These are phyloP conservation scores for Fusarium sp. DNA, from an alignment of 2,329 filamentous ascomycete species.

Conservation along the genomic window DNA sequence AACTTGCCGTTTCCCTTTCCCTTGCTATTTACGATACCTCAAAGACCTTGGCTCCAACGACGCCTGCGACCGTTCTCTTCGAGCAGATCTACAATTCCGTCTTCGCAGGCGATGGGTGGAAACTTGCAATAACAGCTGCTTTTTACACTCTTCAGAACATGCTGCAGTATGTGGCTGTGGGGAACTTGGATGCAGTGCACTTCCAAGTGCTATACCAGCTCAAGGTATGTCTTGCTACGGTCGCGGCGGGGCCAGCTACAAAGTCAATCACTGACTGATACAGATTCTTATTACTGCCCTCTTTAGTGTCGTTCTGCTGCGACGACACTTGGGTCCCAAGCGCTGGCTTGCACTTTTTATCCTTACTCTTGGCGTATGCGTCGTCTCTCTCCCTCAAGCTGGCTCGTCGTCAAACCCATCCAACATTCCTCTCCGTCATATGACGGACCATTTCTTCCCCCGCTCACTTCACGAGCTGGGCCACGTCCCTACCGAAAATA, in stretches of 20 bases:
- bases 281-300: conserved; percentile 87
- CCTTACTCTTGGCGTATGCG: conserved; percentile 82
- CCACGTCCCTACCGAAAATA: conserved; percentile 54
- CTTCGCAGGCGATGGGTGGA: conserved; percentile 93
- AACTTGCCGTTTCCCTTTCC: conserved; percentile 85
- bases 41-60: conserved; percentile 78
- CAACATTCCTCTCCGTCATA: conserved; percentile 68
- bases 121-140: conserved; percentile 86
- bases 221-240: conserved; percentile 64
- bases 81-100: conserved; percentile 82
- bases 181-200: conserved; percentile 89
- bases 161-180: conserved; percentile 91
- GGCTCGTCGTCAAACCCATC: conserved; percentile 66
- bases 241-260: background rate
- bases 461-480: conserved; percentile 82
- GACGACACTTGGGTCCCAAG: conserved; percentile 73
- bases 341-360: conserved; percentile 85
- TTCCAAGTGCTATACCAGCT: conserved; percentile 95
- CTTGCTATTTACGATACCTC: conserved; percentile 91
- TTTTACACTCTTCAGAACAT: conserved; percentile 93
- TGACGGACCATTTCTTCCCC: conserved; percentile 76
- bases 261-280: conserved; percentile 4
- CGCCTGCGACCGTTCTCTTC: conserved; percentile 82
- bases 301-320: conserved; percentile 83
- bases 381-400: conserved; percentile 81